phyloP scores from a whole-genome alignment of 2,329 filamentous ascomycete genomes.

The Aspergillus aculeatinus region DNA sequence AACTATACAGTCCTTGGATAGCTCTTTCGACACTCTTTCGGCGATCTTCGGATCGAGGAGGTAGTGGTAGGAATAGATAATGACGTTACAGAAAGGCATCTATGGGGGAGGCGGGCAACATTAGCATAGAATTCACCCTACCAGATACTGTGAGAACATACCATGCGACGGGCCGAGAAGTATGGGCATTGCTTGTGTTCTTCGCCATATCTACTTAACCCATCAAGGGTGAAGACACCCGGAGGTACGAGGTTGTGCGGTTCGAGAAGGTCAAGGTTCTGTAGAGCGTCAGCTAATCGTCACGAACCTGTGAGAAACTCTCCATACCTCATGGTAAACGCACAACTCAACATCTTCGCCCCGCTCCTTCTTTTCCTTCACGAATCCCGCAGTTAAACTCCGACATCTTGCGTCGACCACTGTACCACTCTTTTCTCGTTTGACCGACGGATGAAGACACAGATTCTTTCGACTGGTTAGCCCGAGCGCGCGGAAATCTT shows the following conservation, averaged over 20 bases:
- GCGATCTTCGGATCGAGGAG: constrained; percentile 97
- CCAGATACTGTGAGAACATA: constrained; percentile 38
- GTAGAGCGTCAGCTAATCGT: constrained; percentile 22
- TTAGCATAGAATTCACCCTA: not conserved
- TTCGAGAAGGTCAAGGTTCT: constrained; percentile 92
- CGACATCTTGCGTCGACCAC: constrained; percentile 95
- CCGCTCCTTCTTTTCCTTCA: constrained; percentile 94
- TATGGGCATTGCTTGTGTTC: constrained; percentile 97
- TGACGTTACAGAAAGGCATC: constrained; percentile 99
- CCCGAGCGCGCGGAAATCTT: constrained; percentile 90
- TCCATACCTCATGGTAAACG: constrained; percentile 82
- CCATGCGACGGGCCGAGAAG: constrained; percentile 93
- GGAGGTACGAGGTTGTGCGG: constrained; percentile 92
- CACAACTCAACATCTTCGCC: constrained; percentile 94
- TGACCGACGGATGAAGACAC: constrained; percentile 93
- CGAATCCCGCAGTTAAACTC: constrained; percentile 92
- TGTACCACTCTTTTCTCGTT: constrained; percentile 89
- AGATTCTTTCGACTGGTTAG: constrained; percentile 96
- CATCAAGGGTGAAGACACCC: constrained; percentile 93
- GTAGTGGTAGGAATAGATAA: constrained; percentile 99
- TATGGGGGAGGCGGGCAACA: constrained; percentile 37
- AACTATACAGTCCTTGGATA: constrained; percentile 97
- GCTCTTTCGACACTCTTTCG: constrained; percentile 87
- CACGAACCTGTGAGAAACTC: not conserved
- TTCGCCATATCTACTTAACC: constrained; percentile 83